Conservation (phyloP, 768 basidiomycete species). For the Xerocomellus chrysenteron region DNA sequence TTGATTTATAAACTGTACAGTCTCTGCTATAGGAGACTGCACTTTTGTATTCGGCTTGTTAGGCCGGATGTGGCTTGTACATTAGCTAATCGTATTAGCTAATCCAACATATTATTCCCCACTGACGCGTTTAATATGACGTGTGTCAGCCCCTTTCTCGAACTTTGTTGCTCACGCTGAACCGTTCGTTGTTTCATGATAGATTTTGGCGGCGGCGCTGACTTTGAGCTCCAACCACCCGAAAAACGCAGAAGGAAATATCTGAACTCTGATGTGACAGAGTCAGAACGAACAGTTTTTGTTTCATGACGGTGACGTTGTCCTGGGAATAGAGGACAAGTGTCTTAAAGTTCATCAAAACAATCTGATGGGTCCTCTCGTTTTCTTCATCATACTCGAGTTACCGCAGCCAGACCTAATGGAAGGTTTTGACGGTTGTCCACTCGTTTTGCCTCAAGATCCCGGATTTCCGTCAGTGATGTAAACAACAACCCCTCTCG, state of each 20-base stretch:
- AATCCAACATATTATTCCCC: neutral
- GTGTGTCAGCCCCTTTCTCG: neutral
- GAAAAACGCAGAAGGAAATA: conserved; percentile 3
- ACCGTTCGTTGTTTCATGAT: neutral
- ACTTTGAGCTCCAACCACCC: conserved; percentile 1
- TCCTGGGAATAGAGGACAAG: conserved; percentile 26
- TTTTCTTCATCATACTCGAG: conserved; percentile 39
- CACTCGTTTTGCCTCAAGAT: conserved; percentile 32
- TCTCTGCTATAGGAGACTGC: too few relatives aligned
- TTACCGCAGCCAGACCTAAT: conserved; percentile 31
- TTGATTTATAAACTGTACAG: too few relatives aligned
- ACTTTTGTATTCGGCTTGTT: too few relatives aligned
- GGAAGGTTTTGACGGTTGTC: conserved; percentile 34
- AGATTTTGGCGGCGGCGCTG: neutral
- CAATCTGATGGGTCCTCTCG: conserved; percentile 19
- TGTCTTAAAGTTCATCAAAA: conserved; percentile 29
- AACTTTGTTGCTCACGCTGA: neutral
- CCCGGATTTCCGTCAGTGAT: conserved; percentile 27
- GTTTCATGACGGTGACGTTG: conserved; percentile 38
- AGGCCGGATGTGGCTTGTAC: too few relatives aligned
- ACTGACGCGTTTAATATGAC: neutral
- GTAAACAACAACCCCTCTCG: conserved; percentile 19
- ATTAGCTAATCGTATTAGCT: too few relatives aligned
- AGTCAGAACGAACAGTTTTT: conserved; percentile 11
- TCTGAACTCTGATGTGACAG: neutral